Percentiles rank a stretch among this genome's conserved stretches.
These are phyloP conservation scores for Stentor coeruleus DNA, from an alignment of 73 alveolate species.

Conservation along the genomic window DNA sequence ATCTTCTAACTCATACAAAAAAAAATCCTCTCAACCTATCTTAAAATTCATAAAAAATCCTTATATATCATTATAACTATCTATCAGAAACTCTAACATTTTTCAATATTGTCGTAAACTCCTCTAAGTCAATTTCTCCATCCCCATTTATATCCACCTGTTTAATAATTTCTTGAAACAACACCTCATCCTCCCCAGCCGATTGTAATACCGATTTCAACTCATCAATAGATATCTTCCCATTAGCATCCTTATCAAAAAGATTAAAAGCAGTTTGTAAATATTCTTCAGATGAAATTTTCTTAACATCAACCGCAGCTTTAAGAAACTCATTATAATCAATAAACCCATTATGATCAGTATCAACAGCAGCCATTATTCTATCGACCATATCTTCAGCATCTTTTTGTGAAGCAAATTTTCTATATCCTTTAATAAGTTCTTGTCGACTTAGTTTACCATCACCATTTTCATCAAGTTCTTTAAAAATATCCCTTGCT, in stretches of 20 bases:
- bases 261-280: constrained; percentile 32
- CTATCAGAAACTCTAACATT: too few species aligned
- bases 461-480: constrained; percentile 51
- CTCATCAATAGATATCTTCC: constrained; percentile 52
- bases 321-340: constrained; percentile 61
- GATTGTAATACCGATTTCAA: constrained; percentile 36
- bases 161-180: not conserved
- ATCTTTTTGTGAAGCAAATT: not conserved
- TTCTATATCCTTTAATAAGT: constrained; percentile 14
- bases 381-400: constrained; percentile 41
- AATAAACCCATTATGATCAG: constrained; percentile 58
- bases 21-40: too few species aligned
- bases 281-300: constrained; percentile 34
- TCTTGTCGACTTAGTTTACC: constrained; percentile 48
- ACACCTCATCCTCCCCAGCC: not conserved
- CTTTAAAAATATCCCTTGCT: constrained; percentile 31
- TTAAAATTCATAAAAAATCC: too few species aligned
- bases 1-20: too few species aligned
- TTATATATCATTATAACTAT: too few species aligned
- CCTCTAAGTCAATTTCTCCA: not conserved
- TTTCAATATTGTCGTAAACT: not conserved
- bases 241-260: constrained; percentile 48
- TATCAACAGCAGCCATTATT: constrained; percentile 45
- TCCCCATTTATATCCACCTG: not conserved
- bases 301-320: constrained; percentile 48